Evolutionary conservation across 352 stramenopile species (phyloP).

Genomic region (Globisporangium paddicum): DNA sequence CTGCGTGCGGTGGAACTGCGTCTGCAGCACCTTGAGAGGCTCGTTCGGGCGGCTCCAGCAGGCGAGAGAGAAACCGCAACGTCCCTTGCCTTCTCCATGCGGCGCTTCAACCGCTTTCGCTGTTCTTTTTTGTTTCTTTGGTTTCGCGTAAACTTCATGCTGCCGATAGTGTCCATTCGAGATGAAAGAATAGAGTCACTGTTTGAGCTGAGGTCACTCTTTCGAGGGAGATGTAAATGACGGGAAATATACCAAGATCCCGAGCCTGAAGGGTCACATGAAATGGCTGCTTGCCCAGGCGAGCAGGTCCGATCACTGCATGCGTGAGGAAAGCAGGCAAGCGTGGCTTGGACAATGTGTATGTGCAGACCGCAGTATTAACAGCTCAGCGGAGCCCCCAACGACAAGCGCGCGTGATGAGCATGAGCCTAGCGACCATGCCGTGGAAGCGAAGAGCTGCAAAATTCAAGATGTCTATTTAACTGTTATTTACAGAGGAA

Average conservation of each 20-base stretch:
- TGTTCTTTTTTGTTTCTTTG: constrained; percentile 2
- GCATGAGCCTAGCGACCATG: too few relatives aligned
- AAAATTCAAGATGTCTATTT: constrained; percentile 1
- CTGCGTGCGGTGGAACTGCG: not conserved
- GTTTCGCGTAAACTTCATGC: constrained; percentile 3
- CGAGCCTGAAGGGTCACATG: constrained; percentile 2
- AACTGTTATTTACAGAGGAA: constrained; percentile 1
- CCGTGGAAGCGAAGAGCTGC: not conserved
- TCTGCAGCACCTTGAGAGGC: not conserved
- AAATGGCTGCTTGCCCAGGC: not conserved
- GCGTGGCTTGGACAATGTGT: too few relatives aligned
- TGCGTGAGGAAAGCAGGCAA: not conserved
- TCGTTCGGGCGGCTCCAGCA: not conserved
- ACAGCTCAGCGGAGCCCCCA: too few relatives aligned
- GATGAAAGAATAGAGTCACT: not conserved
- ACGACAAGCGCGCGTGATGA: too few relatives aligned
- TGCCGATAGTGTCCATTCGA: not conserved
- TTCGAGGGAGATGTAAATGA: not conserved
- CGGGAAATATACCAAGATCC: not conserved
- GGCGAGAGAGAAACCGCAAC: constrained; percentile 1
- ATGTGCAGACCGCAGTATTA: too few relatives aligned
- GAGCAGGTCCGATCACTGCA: not conserved
- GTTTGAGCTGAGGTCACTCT: not conserved
- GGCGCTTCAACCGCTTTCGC: not conserved
- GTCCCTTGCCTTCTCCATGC: not conserved